Percentiles rank a stretch among this genome's conserved stretches.
phyloP scores from a whole-genome alignment of 345 rosid genomes.

The Reutealis trisperma region DNA sequence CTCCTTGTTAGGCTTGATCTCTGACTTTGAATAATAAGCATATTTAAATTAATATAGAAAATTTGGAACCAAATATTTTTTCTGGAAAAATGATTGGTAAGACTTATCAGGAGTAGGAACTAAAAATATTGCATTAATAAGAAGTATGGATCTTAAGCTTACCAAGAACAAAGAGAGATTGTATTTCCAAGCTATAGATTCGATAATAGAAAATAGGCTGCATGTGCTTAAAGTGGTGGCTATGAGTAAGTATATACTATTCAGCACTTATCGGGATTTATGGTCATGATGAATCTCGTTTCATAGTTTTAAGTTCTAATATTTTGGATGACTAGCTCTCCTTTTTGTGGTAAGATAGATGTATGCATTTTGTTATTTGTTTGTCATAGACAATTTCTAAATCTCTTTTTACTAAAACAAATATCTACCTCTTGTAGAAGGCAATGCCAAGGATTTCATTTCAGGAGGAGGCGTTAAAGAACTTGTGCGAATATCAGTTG shows the following conservation, averaged over 20 bases:
- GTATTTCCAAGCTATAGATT: too few relatives aligned
- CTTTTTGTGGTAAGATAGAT: too few relatives aligned
- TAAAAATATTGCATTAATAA: not conserved
- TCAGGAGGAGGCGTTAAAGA: conserved; percentile 59
- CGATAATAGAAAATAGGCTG: not conserved
- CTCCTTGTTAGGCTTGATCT: not conserved
- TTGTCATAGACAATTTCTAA: not conserved
- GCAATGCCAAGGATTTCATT: conserved; percentile 64
- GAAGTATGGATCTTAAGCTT: too few relatives aligned
- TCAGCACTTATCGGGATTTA: not conserved
- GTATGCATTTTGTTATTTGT: not conserved
- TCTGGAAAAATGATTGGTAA: not conserved
- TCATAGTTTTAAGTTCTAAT: not conserved
- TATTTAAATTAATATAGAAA: not conserved
- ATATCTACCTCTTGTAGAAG: conserved; percentile 47
- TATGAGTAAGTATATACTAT: too few relatives aligned
- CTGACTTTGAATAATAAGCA: not conserved
- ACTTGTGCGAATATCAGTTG: conserved; percentile 62
- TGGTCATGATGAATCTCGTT: not conserved
- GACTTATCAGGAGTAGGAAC: not conserved
- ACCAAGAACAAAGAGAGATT: too few relatives aligned
- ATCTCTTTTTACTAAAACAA: not conserved
- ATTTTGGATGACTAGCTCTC: not conserved
- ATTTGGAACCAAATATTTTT: not conserved
- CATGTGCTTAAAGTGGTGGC: not conserved